Percentiles rank a stretch among this genome's conserved stretches.
phyloP scores from a whole-genome alignment of 1,284 basidiomycete species.

The Boletellus deceptivus region DNA sequence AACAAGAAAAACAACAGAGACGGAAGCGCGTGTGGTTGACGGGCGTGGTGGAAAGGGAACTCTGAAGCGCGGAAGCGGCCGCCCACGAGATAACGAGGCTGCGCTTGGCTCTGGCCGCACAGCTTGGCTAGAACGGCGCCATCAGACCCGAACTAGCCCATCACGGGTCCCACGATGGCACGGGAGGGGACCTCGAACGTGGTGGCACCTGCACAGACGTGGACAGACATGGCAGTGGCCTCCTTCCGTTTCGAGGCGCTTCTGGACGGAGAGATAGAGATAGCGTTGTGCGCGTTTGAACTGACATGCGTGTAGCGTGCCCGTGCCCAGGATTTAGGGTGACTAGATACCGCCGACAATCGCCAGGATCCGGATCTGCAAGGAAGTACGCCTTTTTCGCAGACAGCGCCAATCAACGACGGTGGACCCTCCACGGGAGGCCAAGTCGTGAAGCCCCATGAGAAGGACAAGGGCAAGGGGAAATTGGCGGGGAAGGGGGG shows the following conservation, averaged over 20 bases:
- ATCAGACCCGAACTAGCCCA: too few species aligned
- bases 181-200: slow-evolving; percentile 4
- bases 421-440: too few species aligned
- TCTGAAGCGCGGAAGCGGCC: slow-evolving; percentile 17
- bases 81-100: slow-evolving; percentile 6
- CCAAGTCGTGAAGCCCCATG: too few species aligned
- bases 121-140: slow-evolving; percentile 18
- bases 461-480: too few species aligned
- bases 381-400: slow-evolving; percentile 12
- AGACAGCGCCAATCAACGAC: slow-evolving; percentile 19
- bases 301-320: too few species aligned
- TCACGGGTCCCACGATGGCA: too few species aligned
- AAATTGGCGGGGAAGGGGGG: too few species aligned
- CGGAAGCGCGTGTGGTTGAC: not conserved
- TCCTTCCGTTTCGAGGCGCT: slow-evolving; percentile 1
- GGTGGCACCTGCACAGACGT: not conserved
- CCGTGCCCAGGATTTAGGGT: slow-evolving; percentile 27
- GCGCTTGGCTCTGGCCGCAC: slow-evolving; percentile 3
- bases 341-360: slow-evolving; percentile 23
- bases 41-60: too few species aligned
- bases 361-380: slow-evolving; percentile 30
- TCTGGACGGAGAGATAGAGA: too few species aligned
- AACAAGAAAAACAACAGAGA: not conserved
- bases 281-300: not conserved
- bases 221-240: slow-evolving; percentile 4